Evolutionary conservation across 1,139 yeast species (phyloP).

Genomic region (Debaryomyces fabryi): DNA sequence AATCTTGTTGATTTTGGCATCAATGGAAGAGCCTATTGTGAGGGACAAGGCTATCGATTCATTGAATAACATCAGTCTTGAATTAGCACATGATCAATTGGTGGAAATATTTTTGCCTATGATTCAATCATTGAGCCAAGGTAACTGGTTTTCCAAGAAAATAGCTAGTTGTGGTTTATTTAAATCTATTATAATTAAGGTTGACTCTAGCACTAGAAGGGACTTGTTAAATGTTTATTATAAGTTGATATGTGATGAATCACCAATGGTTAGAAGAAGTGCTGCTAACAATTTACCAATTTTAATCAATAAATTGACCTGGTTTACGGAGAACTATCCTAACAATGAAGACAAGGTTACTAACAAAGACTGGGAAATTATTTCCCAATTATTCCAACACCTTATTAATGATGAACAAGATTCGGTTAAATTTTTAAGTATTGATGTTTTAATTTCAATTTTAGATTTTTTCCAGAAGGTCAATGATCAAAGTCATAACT

Average conservation of each 20-base stretch:
- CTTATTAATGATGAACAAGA: conserved; percentile 90
- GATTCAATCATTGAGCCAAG: conserved; percentile 75
- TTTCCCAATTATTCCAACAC: conserved; percentile 79
- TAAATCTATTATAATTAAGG: conserved; percentile 67
- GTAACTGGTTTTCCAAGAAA: conserved; percentile 94
- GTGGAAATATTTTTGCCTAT: conserved; percentile 71
- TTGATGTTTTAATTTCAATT: conserved; percentile 80
- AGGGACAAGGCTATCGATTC: conserved; percentile 94
- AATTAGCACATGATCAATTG: conserved; percentile 68
- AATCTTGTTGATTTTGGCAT: conserved; percentile 84
- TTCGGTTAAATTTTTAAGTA: conserved; percentile 87
- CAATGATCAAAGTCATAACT: conserved; percentile 58
- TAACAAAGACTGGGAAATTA: conserved; percentile 67
- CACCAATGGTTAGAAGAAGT: conserved; percentile 97
- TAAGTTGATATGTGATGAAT: conserved; percentile 82
- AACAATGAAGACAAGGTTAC: conserved; percentile 28
- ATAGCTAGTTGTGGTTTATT: conserved; percentile 92
- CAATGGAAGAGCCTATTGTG: conserved; percentile 97
- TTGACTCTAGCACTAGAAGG: conserved; percentile 55
- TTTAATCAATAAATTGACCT: conserved; percentile 61
- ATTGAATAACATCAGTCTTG: conserved; percentile 67
- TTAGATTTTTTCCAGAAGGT: conserved; percentile 62
- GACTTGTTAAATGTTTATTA: conserved; percentile 68
- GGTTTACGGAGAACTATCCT: conserved; percentile 30
- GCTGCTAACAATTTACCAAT: conserved; percentile 85